Evolutionary conservation across 805 yeast species (phyloP), one percentile per base, ranked within the genome.

Genomic region (Saccharomycopsis sp.): DNA sequence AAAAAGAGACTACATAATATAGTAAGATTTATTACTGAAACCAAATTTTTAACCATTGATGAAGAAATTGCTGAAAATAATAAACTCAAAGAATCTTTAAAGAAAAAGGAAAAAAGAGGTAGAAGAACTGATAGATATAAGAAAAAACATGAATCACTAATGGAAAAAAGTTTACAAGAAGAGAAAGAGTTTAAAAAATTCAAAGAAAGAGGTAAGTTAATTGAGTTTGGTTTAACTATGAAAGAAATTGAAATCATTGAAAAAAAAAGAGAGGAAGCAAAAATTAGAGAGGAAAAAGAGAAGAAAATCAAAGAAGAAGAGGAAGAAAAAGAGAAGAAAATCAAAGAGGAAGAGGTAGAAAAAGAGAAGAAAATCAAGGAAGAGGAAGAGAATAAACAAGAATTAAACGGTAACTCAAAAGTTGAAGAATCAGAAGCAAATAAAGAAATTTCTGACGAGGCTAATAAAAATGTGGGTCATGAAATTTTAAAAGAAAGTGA

Each of bases 1-100:
- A 74, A 69, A 51, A 72, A 88, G 47, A 64, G 64, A 31, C 59
- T 92, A 49, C 64, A 64, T 2, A 70, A 81, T 40, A 75, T 78
- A 8, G 54, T 86, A n/a, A n/a, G n/a, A n/a, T n/a, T n/a, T n/a
- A n/a, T n/a, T n/a, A n/a, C n/a, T n/a, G n/a, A n/a, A n/a, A n/a
- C n/a, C n/a, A n/a, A n/a, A n/a, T n/a, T n/a, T n/a, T n/a, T n/a
- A n/a, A n/a, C n/a, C n/a, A n/a, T n/a, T n/a, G n/a, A n/a, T n/a
- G n/a, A n/a, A n/a, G n/a, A n/a, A n/a, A n/a, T n/a, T n/a, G n/a
- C n/a, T n/a, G n/a, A n/a, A n/a, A n/a, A n/a, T n/a, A n/a, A 67
- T 35, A 69, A 68, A 43, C 66, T 66, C 17, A 61, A 29, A 66
- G 44, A 63, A 64, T 41, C 59, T 45, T 36, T 60, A 60, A 72